Conservation (phyloP, 2,329 filamentous ascomycete species). For the Neocatenulostroma microsporum region DNA sequence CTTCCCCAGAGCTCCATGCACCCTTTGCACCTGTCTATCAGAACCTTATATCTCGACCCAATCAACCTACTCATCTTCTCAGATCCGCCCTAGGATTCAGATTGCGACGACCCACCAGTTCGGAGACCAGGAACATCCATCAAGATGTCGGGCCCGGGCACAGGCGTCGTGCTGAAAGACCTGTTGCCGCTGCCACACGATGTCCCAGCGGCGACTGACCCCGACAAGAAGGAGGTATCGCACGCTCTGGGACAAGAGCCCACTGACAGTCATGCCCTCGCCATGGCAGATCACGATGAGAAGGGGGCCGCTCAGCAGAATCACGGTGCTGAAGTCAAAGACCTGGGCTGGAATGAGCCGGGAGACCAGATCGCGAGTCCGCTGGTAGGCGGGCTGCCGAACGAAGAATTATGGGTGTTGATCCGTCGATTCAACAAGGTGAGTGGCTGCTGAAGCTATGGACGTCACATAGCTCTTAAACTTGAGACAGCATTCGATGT, state of each 20-base stretch:
- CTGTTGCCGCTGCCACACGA: slow-evolving; percentile 29
- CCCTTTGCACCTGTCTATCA: no score
- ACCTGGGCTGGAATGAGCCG: slow-evolving; percentile 63
- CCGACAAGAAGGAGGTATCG: slow-evolving; percentile 24
- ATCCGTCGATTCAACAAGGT: slow-evolving; percentile 68
- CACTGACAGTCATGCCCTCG: slow-evolving; percentile 42
- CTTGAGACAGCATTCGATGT: background rate
- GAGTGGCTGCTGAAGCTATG: slow-evolving; percentile 12
- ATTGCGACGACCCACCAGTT: no score
- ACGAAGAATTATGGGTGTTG: slow-evolving; percentile 67
- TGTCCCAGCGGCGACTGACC: slow-evolving; percentile 23
- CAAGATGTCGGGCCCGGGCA: no score
- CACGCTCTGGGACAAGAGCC: slow-evolving; percentile 34
- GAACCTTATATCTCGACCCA: no score
- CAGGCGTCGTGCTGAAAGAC: no score
- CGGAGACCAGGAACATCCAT: no score
- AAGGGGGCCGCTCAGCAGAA: slow-evolving; percentile 39
- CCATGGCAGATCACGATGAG: slow-evolving; percentile 39
- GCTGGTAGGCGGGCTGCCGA: slow-evolving; percentile 59
- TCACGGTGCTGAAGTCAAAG: slow-evolving; percentile 48
- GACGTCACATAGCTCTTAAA: no score
- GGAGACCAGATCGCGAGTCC: slow-evolving; percentile 50
- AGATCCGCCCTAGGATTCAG: no score
- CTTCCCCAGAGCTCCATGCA: no score
- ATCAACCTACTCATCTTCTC: no score